phyloP scores from a whole-genome alignment of 2,329 filamentous ascomycete species.

The Stachybotrys chlorohalonatus region DNA sequence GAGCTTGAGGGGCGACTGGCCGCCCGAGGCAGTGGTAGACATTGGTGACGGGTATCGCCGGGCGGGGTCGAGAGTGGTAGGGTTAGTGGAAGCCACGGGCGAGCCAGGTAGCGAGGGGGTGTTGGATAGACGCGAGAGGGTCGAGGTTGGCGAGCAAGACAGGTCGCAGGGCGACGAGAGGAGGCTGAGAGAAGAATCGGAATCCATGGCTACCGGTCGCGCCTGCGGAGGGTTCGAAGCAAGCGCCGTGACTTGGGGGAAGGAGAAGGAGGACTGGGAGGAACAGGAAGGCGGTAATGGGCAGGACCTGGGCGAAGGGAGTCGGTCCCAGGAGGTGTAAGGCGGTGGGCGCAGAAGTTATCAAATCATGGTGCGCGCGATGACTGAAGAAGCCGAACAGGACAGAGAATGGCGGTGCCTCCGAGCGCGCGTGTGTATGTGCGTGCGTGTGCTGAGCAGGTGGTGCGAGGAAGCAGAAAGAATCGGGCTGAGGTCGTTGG shows the following conservation, averaged over 20 bases:
- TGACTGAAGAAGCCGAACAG: neutral
- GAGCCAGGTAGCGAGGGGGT: slow-evolving; percentile 43
- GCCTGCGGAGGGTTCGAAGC: neutral
- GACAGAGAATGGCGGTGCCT: neutral
- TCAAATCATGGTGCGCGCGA: neutral
- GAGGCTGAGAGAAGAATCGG: slow-evolving; percentile 11
- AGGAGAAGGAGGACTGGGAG: neutral
- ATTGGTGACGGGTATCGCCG: slow-evolving; percentile 43
- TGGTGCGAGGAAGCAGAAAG: neutral
- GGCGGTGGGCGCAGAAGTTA: neutral
- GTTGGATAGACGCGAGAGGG: slow-evolving; percentile 43
- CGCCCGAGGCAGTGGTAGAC: slow-evolving; percentile 37
- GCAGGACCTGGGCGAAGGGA: neutral
- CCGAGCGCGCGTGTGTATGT: neutral
- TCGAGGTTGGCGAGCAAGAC: slow-evolving; percentile 33
- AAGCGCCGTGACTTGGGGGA: neutral
- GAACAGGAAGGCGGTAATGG: neutral
- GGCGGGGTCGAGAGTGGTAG: slow-evolving; percentile 22
- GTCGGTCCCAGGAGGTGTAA: neutral
- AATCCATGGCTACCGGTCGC: slow-evolving; percentile 11
- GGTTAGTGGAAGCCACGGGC: slow-evolving; percentile 11
- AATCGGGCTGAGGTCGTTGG: slow-evolving; percentile 2
- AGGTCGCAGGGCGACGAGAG: neutral
- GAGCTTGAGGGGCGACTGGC: slow-evolving; percentile 40
- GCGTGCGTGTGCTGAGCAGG: neutral